Evolutionary conservation across 306 rosid species (phyloP).

Genomic region (Prunus davidiana): DNA sequence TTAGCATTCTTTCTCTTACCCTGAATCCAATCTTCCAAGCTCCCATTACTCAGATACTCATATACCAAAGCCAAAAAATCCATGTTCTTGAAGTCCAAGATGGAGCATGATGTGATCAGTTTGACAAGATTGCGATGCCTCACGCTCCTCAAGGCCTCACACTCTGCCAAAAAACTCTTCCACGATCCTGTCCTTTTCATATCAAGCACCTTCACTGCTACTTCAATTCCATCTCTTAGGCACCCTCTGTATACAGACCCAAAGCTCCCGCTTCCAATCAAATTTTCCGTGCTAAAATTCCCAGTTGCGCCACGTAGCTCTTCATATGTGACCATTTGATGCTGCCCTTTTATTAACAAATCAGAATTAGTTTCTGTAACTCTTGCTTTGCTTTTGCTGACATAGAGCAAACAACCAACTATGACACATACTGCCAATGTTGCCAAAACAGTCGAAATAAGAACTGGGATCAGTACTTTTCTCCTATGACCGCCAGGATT

Average conservation of each 20-base stretch:
- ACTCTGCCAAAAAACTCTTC: constrained; percentile 76
- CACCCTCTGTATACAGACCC: constrained; percentile 65
- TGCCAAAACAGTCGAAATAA: constrained; percentile 20
- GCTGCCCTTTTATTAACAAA: constrained; percentile 22
- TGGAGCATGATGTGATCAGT: constrained; percentile 71
- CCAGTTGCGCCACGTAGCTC: constrained; percentile 62
- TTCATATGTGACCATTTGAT: constrained; percentile 47
- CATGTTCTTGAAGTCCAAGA: constrained; percentile 53
- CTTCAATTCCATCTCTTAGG: constrained; percentile 34
- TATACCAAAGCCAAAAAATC: constrained; percentile 69
- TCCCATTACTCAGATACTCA: constrained; percentile 61
- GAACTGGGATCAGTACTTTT: constrained; percentile 13
- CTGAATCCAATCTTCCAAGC: constrained; percentile 72
- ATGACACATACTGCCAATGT: constrained; percentile 31
- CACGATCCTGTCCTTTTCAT: constrained; percentile 33
- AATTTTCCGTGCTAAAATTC: constrained; percentile 40
- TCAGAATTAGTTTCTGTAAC: constrained; percentile 6
- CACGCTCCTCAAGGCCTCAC: constrained; percentile 55
- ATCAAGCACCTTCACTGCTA: constrained; percentile 74
- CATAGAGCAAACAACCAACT: constrained; percentile 30
- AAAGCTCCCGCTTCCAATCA: constrained; percentile 61
- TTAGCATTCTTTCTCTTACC: constrained; percentile 42
- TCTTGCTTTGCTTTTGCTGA: constrained; percentile 24
- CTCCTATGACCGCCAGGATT: constrained; percentile 8
- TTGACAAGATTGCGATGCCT: constrained; percentile 72